phyloP scores from a whole-genome alignment of 176 grass and related monocot species.

The Thinopyrum elongatum region DNA sequence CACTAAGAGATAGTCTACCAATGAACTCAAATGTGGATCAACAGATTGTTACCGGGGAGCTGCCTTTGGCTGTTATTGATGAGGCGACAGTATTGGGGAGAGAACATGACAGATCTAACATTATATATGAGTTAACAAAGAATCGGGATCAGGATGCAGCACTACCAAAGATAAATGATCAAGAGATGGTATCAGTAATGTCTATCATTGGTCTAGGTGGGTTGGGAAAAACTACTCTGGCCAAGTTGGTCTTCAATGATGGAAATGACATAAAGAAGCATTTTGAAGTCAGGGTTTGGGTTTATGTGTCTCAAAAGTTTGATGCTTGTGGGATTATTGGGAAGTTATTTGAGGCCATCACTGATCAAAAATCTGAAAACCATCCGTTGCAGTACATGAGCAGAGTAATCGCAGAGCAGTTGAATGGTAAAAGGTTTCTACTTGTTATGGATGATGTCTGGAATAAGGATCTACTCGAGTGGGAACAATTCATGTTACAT shows the following conservation, averaged over 20 bases:
- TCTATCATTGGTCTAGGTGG: slow-evolving; percentile 36
- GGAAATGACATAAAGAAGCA: background rate
- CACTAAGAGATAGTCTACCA: background rate
- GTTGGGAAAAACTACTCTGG: slow-evolving; percentile 39
- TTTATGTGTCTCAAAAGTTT: slow-evolving; percentile 31
- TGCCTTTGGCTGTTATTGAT: background rate
- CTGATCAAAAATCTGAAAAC: background rate
- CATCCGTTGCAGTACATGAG: background rate
- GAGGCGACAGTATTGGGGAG: background rate
- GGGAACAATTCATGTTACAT: slow-evolving; percentile 17
- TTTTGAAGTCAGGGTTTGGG: slow-evolving; percentile 38
- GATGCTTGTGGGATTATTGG: slow-evolving; percentile 1
- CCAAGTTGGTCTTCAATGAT: slow-evolving; percentile 23
- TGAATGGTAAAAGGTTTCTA: slow-evolving; percentile 11
- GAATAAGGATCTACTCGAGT: background rate
- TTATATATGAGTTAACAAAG: background rate
- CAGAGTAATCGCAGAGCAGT: background rate
- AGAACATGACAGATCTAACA: background rate
- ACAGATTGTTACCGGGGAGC: background rate
- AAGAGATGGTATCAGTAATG: background rate
- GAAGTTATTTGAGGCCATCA: background rate
- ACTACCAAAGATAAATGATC: background rate
- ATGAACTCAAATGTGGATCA: background rate
- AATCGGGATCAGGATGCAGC: background rate
- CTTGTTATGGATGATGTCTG: slow-evolving; percentile 48